Conservation (phyloP, 1,284 basidiomycete genomes). For the Mixia osmundae region DNA sequence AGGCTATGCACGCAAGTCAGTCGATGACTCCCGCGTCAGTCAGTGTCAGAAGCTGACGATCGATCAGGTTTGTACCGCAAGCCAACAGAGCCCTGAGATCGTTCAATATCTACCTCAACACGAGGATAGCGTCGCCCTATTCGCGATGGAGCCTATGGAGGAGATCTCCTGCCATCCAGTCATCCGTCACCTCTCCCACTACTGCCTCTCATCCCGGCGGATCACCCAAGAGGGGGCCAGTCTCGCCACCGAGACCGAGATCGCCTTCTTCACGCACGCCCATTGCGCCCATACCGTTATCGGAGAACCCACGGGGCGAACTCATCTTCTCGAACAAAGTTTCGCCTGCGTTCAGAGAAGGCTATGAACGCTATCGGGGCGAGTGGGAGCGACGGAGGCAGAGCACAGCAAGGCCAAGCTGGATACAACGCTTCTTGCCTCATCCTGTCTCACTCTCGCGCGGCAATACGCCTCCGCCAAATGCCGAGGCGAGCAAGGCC, state of each 20-base stretch:
- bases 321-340: constrained; percentile 85
- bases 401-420: too few relatives aligned
- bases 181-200: constrained; percentile 11
- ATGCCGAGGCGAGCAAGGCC: too few relatives aligned
- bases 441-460: too few relatives aligned
- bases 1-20: constrained; percentile 77
- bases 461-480: too few relatives aligned
- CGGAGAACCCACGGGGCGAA: constrained; percentile 75
- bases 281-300: constrained; percentile 65
- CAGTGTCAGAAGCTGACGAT: neutral
- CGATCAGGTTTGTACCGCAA: constrained; percentile 70
- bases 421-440: too few relatives aligned
- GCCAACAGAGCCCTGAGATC: constrained; percentile 74
- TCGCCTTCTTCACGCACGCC: constrained; percentile 24
- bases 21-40: constrained; percentile 12
- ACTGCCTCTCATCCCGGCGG: constrained; percentile 9
- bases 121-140: too few relatives aligned
- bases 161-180: too few relatives aligned
- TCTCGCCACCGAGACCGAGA: constrained; percentile 9
- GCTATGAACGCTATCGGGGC: constrained; percentile 74
- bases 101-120: constrained; percentile 93
- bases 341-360: constrained; percentile 55
- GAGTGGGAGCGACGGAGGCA: constrained; percentile 47
- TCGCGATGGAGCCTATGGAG: too few relatives aligned
- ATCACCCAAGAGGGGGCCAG: constrained; percentile 10